Evolutionary conservation across 305 asterid genomes (phyloP).

Genomic region (Solanum aculeatissimum): DNA sequence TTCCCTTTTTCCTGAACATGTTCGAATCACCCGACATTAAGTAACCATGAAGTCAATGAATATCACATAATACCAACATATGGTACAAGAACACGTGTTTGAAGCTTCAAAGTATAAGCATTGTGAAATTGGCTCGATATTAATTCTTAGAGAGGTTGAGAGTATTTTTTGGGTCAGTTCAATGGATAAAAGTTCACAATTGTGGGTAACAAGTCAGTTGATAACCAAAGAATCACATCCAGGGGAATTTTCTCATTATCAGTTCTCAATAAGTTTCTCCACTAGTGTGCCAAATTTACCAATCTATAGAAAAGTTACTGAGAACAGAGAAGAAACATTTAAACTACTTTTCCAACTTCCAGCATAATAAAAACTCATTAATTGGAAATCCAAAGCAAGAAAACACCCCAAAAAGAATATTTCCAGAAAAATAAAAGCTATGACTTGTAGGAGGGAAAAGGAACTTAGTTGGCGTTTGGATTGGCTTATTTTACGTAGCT

Average conservation of each 20-base stretch:
- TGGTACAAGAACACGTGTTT: not conserved
- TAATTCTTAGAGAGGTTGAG: not conserved
- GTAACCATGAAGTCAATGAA: constrained; percentile 4
- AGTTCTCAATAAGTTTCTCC: not conserved
- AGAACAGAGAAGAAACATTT: not conserved
- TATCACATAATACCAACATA: not conserved
- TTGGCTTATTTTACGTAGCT: too few species aligned
- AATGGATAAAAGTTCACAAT: not conserved
- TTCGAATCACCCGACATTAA: constrained; percentile 9
- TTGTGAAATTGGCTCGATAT: not conserved
- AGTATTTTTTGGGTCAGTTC: not conserved
- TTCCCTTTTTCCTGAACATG: constrained; percentile 62
- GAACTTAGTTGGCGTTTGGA: not conserved
- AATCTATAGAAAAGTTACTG: not conserved
- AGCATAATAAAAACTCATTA: not conserved
- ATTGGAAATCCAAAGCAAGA: not conserved
- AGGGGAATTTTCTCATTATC: not conserved
- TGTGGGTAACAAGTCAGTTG: not conserved
- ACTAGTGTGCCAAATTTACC: not conserved
- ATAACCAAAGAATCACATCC: not conserved
- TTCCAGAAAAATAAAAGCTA: not conserved
- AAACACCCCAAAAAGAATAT: not conserved
- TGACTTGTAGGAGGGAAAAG: not conserved
- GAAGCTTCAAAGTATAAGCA: not conserved
- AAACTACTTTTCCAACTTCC: not conserved